Percentiles rank a stretch among this genome's conserved stretches.
Conservation (phyloP, 331 rosid species). For the Malus hybrid region DNA sequence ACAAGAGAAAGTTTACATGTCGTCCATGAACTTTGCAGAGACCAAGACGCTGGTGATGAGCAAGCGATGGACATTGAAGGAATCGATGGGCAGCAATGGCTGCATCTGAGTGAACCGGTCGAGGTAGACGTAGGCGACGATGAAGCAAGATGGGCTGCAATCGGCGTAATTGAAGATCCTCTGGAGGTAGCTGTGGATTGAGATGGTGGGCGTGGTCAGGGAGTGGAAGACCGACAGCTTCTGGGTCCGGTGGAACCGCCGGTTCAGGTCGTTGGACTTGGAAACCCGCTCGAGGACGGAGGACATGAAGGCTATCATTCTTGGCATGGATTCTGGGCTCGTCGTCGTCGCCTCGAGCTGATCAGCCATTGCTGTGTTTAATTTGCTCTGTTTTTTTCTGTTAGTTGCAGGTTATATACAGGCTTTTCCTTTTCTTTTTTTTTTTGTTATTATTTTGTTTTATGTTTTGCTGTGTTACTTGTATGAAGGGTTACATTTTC, state of each 20-base stretch:
- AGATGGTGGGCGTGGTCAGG: conserved; percentile 38
- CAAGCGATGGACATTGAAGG: conserved; percentile 44
- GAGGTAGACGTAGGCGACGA: conserved; percentile 41
- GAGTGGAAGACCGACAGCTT: conserved; percentile 33
- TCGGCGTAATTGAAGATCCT: conserved; percentile 46
- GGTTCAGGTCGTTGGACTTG: conserved; percentile 19
- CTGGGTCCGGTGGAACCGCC: not conserved
- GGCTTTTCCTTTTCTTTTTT: not conserved
- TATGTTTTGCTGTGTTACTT: not conserved
- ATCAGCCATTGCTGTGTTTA: conserved; percentile 20
- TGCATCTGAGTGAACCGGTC: conserved; percentile 40
- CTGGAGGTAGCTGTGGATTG: conserved; percentile 32
- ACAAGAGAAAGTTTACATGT: conserved; percentile 15
- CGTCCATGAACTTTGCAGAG: conserved; percentile 52
- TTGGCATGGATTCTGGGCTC: conserved; percentile 27
- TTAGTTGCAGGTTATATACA: not conserved
- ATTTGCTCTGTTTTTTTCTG: not conserved
- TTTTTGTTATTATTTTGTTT: not conserved
- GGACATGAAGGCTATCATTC: conserved; percentile 28
- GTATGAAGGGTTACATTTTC: not conserved
- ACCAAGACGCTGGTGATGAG: conserved; percentile 41
- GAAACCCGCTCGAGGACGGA: conserved; percentile 32
- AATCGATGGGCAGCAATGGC: conserved; percentile 29
- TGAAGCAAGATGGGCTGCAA: conserved; percentile 47
- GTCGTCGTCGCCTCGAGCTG: conserved; percentile 7